phyloP scores from a whole-genome alignment of 169 alveolate genomes.

The Cryptosporidium baileyi region DNA sequence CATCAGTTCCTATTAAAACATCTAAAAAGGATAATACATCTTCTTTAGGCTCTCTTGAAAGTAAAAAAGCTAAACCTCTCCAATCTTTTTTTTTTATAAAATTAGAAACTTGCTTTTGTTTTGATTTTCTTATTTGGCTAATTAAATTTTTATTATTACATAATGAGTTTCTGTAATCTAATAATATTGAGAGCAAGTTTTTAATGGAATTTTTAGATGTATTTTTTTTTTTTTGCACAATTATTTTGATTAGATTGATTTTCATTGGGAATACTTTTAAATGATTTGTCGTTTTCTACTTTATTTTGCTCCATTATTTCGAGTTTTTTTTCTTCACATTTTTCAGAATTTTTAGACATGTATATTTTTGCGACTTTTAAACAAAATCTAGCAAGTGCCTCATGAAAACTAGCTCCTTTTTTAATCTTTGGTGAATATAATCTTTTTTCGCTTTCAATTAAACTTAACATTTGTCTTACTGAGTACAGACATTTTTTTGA shows the following conservation, averaged over 20 bases:
- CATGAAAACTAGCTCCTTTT: neutral
- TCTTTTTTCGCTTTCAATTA: neutral
- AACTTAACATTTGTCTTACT: neutral
- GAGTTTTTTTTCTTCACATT: neutral
- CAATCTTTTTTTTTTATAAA: neutral
- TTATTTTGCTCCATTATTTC: neutral
- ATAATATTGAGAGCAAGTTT: neutral
- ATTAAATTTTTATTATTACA: neutral
- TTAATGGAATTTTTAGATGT: too few relatives aligned
- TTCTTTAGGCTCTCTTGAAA: neutral
- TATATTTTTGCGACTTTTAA: neutral
- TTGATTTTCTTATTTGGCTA: conserved; percentile 38
- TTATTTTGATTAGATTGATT: neutral
- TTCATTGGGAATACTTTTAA: neutral
- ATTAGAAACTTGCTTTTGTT: neutral
- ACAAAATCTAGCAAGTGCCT: conserved; percentile 20
- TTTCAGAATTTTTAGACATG: neutral
- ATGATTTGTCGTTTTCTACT: too few relatives aligned
- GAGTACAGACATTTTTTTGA: neutral
- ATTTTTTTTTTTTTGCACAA: too few relatives aligned
- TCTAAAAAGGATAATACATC: conserved; percentile 19
- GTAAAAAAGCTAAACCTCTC: conserved; percentile 8
- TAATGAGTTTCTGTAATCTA: conserved; percentile 3
- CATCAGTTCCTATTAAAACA: neutral
- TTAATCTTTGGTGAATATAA: neutral